Conservation (phyloP, 1,284 basidiomycete genomes). For the Thecaphora frezii region DNA sequence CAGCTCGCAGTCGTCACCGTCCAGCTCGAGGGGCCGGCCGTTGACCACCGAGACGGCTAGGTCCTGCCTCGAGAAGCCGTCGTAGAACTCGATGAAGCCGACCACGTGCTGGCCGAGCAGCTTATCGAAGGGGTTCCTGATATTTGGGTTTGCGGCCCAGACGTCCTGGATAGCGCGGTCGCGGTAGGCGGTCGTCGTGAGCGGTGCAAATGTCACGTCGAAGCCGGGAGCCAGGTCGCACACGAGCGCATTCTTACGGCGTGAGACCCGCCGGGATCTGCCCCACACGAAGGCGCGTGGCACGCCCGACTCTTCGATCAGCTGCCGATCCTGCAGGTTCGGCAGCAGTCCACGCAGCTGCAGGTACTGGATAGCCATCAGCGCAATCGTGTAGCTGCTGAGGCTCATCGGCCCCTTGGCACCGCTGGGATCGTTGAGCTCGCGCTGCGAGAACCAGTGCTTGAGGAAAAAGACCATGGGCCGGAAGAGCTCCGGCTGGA, state of each 20-base stretch:
- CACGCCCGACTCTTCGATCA: conserved; percentile 35
- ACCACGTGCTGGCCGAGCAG: conserved; percentile 22
- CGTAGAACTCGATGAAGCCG: conserved; percentile 20
- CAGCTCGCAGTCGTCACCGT: neutral
- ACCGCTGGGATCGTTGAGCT: conserved; percentile 46
- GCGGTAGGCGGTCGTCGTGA: neutral
- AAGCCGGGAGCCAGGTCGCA: conserved; percentile 14
- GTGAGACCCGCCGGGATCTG: conserved; percentile 14
- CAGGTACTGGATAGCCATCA: conserved; percentile 54
- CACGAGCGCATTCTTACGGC: conserved; percentile 5
- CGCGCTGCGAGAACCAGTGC: conserved; percentile 36
- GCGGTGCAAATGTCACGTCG: conserved; percentile 19
- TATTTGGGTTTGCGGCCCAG: neutral
- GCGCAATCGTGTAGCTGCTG: conserved; percentile 47
- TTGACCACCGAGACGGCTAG: conserved; percentile 22
- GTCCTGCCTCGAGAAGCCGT: conserved; percentile 7
- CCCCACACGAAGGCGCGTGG: conserved; percentile 32
- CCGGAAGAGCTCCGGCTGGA: conserved; percentile 36
- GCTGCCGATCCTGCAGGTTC: conserved; percentile 52
- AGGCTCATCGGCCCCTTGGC: conserved; percentile 29
- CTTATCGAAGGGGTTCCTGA: conserved; percentile 3
- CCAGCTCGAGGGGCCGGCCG: conserved; percentile 12
- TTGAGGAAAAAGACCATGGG: conserved; percentile 50
- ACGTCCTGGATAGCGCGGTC: neutral
- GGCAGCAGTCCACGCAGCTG: conserved; percentile 53